A percentile compares a stretch with the other conserved stretches of the same genome.
Conservation (phyloP, 2,329 filamentous ascomycete species). For the Diaporthe citrichinensis region DNA sequence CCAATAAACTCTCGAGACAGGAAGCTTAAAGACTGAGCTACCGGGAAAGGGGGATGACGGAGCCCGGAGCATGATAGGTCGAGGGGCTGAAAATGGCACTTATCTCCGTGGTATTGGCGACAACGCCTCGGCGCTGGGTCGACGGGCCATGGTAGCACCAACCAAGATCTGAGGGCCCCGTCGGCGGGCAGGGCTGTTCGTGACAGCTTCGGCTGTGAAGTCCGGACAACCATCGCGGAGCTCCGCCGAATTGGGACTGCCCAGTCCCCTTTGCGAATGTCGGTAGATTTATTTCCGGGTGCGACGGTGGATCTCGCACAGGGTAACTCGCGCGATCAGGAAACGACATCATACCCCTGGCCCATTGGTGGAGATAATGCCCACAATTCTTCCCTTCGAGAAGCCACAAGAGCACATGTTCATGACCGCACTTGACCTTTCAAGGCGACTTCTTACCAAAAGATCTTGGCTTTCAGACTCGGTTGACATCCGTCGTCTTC, state of each 20-base stretch:
- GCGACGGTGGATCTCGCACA: not conserved
- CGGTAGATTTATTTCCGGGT: slow-evolving; percentile 9
- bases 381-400: not conserved
- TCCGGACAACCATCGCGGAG: not conserved
- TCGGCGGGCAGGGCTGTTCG: not conserved
- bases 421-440: not conserved
- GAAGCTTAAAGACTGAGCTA: slow-evolving; percentile 16
- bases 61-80: not conserved
- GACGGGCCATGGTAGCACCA: not conserved
- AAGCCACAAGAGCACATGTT: not conserved
- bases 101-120: slow-evolving; percentile 16
- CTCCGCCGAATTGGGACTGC: not conserved
- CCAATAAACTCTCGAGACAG: slow-evolving; percentile 18
- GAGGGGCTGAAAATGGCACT: slow-evolving; percentile 10
- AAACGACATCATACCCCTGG: not conserved
- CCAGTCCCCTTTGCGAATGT: slow-evolving; percentile 15
- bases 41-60: not conserved
- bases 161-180: not conserved
- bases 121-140: not conserved
- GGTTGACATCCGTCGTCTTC: not conserved
- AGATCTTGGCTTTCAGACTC: not conserved
- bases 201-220: slow-evolving; percentile 1
- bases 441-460: not conserved
- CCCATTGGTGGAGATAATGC: slow-evolving; percentile 7
- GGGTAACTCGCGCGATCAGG: not conserved